A percentile compares a stretch with the other conserved stretches of the same genome.
These are phyloP conservation scores for Trichophyton rubrum DNA, from an alignment of 2,329 filamentous ascomycete species.

Conservation along the genomic window DNA sequence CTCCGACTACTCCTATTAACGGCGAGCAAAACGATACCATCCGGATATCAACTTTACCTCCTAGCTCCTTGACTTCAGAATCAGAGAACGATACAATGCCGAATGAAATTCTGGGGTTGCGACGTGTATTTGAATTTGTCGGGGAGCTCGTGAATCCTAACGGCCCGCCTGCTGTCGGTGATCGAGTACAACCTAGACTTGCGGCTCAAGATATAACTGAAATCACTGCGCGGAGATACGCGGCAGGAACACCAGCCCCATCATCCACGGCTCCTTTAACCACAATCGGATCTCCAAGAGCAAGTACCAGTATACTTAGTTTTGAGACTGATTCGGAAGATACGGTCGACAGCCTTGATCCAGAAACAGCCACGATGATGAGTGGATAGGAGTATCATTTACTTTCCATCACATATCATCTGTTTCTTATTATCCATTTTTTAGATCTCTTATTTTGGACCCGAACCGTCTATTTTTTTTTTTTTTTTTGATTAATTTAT, in stretches of 20 bases:
- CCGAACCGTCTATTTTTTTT: background rate
- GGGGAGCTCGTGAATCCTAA: slow-evolving; percentile 35
- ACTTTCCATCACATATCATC: background rate
- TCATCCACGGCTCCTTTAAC: slow-evolving; percentile 17
- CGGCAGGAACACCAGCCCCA: slow-evolving; percentile 12
- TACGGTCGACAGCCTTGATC: slow-evolving; percentile 20
- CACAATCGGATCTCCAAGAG: slow-evolving; percentile 19
- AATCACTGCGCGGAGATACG: slow-evolving; percentile 8
- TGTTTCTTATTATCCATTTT: background rate
- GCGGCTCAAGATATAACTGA: slow-evolving; percentile 7
- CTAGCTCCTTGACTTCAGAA: slow-evolving; percentile 21
- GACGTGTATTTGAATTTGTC: slow-evolving; percentile 42
- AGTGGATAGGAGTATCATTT: slow-evolving; percentile 6
- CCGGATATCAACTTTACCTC: background rate
- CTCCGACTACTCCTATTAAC: slow-evolving; percentile 15
- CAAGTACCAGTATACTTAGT: slow-evolving; percentile 19
- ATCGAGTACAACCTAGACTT: background rate
- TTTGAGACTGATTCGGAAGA: slow-evolving; percentile 19
- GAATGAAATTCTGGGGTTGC: slow-evolving; percentile 39
- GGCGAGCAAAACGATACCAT: background rate
- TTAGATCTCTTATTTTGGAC: background rate
- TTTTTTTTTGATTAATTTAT: no score
- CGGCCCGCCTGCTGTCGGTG: slow-evolving; percentile 17
- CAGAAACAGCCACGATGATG: slow-evolving; percentile 13
- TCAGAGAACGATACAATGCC: slow-evolving; percentile 36